Percentiles rank a stretch among this genome's conserved stretches.
Conservation (phyloP, 2,329 filamentous ascomycete species). For the Aphanoascus verrucosus region DNA sequence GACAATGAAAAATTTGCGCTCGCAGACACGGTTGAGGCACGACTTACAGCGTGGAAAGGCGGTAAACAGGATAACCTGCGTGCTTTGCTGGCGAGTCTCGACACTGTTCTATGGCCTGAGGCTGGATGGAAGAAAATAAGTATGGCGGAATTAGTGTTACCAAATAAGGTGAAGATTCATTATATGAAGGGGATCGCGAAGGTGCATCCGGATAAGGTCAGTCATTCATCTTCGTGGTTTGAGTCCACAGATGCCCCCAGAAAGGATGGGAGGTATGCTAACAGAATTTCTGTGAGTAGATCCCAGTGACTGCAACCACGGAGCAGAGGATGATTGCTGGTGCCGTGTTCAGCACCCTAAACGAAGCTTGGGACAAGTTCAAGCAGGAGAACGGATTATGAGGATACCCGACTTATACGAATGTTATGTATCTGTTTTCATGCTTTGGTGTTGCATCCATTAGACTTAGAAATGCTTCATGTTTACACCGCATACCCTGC, state of each 20-base stretch:
- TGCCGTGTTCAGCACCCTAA: slow-evolving; percentile 53
- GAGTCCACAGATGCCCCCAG: neutral
- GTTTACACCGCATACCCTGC: no score
- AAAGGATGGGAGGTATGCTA: slow-evolving; percentile 9
- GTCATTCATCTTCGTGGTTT: slow-evolving; percentile 22
- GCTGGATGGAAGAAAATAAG: slow-evolving; percentile 96
- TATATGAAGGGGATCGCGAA: slow-evolving; percentile 99
- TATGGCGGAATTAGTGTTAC: slow-evolving; percentile 82
- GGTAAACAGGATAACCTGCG: slow-evolving; percentile 89
- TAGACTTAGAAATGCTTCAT: slow-evolving; percentile 2
- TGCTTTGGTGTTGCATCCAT: neutral
- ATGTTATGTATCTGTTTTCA: neutral
- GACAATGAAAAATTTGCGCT: slow-evolving; percentile 92
- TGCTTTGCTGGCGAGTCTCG: slow-evolving; percentile 74
- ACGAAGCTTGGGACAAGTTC: slow-evolving; percentile 61
- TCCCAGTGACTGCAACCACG: slow-evolving; percentile 52
- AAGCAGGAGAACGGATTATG: slow-evolving; percentile 51
- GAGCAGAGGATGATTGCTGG: slow-evolving; percentile 58
- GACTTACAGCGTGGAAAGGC: slow-evolving; percentile 69
- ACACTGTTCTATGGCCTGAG: slow-evolving; percentile 80
- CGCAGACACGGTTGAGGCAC: slow-evolving; percentile 71
- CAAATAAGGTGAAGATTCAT: slow-evolving; percentile 88
- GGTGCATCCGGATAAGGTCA: slow-evolving; percentile 96
- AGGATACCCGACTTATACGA: slow-evolving; percentile 8
- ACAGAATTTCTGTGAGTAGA: slow-evolving; percentile 30